Evolutionary conservation across 2,329 filamentous ascomycete genomes (phyloP), one percentile per base, ranked within the genome.

Genomic region (Aureobasidium mangrovei): DNA sequence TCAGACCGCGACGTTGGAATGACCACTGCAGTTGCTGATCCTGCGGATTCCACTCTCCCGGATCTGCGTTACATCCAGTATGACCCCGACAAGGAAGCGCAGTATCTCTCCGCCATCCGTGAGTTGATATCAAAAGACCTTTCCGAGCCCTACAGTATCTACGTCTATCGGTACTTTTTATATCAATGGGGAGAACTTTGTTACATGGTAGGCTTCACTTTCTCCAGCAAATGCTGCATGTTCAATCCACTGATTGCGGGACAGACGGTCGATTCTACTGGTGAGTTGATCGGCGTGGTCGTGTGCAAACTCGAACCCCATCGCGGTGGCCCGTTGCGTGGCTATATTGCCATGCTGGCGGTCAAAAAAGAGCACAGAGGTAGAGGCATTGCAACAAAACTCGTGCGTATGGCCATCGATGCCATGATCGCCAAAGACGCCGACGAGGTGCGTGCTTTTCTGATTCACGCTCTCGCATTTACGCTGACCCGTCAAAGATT

Each of bases 321-420:
- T 72, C 81, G 88, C 26, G 87, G 86, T 4, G 90, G 91, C 60
- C 91, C 90, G 1, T 77, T 90, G 60, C 82, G 93, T 59, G 93
- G 93, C 55, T 98, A 98, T 72, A 97, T 98, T 62, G 93, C 93
- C 65, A 98, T 98, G 93, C 79, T 98, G 40, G 93, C 93, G n/a
- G 91, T 95, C 4, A 82, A 84, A 41, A 82, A 88, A 38, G 75
- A 83, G 28, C 85, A 88, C 64, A 84, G 93, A 26, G 90, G 91
- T 4, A 81, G 84, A 59, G 91, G 93, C 1, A 90, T 98, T 56
- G 93, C 72, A 5, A 95, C 90, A 0, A 83, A 84, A 39, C 77
- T 98, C 7, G 93, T 98, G n/a, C 82, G 85, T 59, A 84, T 83
- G 76, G 90, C 91, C 24, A 91, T 98, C 59, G 89, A 95, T 62